Evolutionary conservation across 177 flowering plant species (phyloP).

Genomic region (Vitis hybrid): DNA sequence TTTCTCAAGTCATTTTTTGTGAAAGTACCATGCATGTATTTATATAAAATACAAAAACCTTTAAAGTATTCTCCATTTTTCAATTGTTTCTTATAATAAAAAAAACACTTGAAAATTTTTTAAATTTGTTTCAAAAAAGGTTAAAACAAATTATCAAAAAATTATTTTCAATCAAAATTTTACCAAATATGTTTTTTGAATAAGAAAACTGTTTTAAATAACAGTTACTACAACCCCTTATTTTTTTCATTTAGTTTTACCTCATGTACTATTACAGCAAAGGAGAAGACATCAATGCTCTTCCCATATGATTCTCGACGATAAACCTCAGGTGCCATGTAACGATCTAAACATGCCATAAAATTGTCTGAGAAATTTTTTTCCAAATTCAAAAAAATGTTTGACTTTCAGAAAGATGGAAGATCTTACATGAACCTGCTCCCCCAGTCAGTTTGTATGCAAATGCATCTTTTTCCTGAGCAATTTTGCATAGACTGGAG

Average conservation of each 20-base stretch:
- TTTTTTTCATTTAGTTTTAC: slow-evolving; percentile 16
- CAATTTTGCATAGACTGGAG: slow-evolving; percentile 63
- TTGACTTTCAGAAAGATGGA: neutral
- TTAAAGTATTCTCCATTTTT: too few species aligned
- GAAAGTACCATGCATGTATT: too few species aligned
- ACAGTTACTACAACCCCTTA: too few species aligned
- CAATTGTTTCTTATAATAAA: too few species aligned
- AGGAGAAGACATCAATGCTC: slow-evolving; percentile 67
- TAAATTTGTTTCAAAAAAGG: too few species aligned
- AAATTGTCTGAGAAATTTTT: neutral
- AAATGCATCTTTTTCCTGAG: slow-evolving; percentile 45
- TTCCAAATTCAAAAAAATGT: neutral
- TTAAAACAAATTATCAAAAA: too few species aligned
- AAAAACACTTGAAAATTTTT: too few species aligned
- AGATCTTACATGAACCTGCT: slow-evolving; percentile 58
- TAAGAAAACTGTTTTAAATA: too few species aligned
- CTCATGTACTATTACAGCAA: slow-evolving; percentile 63
- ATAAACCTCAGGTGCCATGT: slow-evolving; percentile 72
- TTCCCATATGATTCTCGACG: slow-evolving; percentile 66
- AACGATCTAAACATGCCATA: slow-evolving; percentile 33
- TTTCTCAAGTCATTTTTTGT: too few species aligned
- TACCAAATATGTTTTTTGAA: too few species aligned
- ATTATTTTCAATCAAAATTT: too few species aligned
- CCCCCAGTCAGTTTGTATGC: slow-evolving; percentile 72
- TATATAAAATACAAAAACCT: too few species aligned